Base-by-base conservation (phyloP, 345 rosid species). In the Draba incana region DNA sequence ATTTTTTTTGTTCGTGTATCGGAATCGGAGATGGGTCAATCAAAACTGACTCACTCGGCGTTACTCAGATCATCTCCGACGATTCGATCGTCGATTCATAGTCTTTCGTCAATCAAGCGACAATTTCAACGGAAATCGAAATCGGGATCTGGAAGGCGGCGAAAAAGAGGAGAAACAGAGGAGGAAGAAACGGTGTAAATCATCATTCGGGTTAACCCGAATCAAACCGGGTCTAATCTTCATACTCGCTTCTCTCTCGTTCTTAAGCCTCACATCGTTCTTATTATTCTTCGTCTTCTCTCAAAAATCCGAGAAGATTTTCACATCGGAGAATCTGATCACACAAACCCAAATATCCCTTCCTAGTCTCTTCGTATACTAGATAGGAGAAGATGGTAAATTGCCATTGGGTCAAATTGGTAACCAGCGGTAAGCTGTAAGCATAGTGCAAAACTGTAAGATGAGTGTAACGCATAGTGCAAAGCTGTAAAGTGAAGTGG, bases 51-150 rank as follows among this genome's bases (percentile, higher is more conserved):
- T 0, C 83, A 86, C 49, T 94, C 99, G 3, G 87, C 95, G 46
- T 89, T 94, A 28, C 89, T 93, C 53, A 87, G 95, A 31, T 87
- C 96, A 16, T 83, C 94, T 10, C 88, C 96, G 5, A 90, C 91
- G 71, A 75, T 85, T 69, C 89, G 96, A 71, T 90, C 96, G 8
- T 88, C 98, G 57, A 82, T 93, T 59, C 96, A 90, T 64, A 93
- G 98, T 54, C 77, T 93, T 10, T 77, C 83, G n/a, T 90, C 90
- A n/a, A 76, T 88, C 66, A 75, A 72, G 69, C 53, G 92, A 82
- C 54, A 91, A 82, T 53, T 70, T 81, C 43, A 20, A 63, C 42
- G 64, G n/a, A n/a, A 31, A 24, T 63, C 62, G n/a, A n/a, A n/a
- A 62, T 30, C 70, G 62, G 13, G 74, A 75, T 64, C 72, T 65